These are phyloP conservation scores for Rhodomyrtus psidioides DNA, from an alignment of 441 rosid species.

Conservation along the genomic window DNA sequence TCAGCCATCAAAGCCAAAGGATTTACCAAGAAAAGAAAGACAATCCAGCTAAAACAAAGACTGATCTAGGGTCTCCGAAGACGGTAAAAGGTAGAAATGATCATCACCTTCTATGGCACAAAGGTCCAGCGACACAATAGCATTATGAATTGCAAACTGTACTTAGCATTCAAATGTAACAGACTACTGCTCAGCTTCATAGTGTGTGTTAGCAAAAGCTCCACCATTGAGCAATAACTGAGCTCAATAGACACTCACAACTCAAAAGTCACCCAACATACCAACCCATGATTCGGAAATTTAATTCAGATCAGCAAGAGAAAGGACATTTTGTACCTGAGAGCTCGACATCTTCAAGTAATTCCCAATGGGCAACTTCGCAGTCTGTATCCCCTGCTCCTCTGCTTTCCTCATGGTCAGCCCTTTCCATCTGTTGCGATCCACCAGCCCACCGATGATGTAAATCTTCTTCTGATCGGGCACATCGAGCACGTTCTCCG, in stretches of 20 bases:
- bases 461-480: slow-evolving; percentile 52
- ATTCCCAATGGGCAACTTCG: slow-evolving; percentile 74
- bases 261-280: background rate
- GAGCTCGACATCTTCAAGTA: slow-evolving; percentile 92
- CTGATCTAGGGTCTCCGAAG: background rate
- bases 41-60: background rate
- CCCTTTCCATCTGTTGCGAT: slow-evolving; percentile 86
- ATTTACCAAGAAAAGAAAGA: background rate
- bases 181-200: background rate
- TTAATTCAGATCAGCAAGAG: no score
- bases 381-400: slow-evolving; percentile 84
- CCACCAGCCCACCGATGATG: slow-evolving; percentile 83
- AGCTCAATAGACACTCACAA: background rate
- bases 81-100: background rate
- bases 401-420: slow-evolving; percentile 79
- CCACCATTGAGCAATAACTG: background rate
- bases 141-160: background rate
- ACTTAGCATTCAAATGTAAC: background rate
- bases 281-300: background rate
- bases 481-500: slow-evolving; percentile 59
- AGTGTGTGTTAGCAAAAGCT: background rate
- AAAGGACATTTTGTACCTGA: slow-evolving; percentile 39
- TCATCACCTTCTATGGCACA: background rate
- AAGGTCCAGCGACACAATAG: background rate
- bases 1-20: background rate